These are phyloP conservation scores for Colletotrichum noveboracense DNA, from an alignment of 2,329 filamentous ascomycete genomes.

Conservation along the genomic window DNA sequence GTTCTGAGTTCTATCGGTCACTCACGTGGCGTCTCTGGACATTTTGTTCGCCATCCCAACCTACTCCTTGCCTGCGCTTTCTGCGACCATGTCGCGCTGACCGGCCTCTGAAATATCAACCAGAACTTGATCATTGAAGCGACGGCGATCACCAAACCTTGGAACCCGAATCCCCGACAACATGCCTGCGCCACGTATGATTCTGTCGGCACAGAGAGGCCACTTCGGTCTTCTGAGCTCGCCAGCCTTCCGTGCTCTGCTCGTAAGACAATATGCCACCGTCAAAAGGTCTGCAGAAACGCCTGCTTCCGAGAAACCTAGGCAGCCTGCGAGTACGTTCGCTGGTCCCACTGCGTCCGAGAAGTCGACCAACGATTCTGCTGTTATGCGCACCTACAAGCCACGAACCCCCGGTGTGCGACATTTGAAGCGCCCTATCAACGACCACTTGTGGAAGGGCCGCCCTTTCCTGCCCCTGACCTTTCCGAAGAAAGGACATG, in stretches of 20 bases:
- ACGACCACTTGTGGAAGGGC: slow-evolving; percentile 97
- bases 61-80: not conserved
- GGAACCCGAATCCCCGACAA: not conserved
- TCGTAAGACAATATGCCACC: slow-evolving; percentile 12
- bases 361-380: slow-evolving; percentile 35
- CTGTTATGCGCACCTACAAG: slow-evolving; percentile 82
- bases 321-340: slow-evolving; percentile 23
- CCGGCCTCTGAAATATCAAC: not conserved
- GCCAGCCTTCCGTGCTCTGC: not conserved
- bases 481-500: slow-evolving; percentile 89
- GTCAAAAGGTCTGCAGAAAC: not conserved
- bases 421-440: slow-evolving; percentile 90
- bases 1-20: too few species aligned
- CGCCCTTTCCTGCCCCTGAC: slow-evolving; percentile 83
- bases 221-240: not conserved
- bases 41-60: not conserved
- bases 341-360: slow-evolving; percentile 25
- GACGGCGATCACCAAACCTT: not conserved
- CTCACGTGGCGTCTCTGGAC: not conserved
- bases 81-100: slow-evolving; percentile 9
- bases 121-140: not conserved
- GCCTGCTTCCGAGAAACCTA: slow-evolving; percentile 16
- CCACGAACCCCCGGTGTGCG: slow-evolving; percentile 91
- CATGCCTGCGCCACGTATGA: not conserved
- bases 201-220: slow-evolving; percentile 2